Evolutionary conservation across 257 asterid species (phyloP).

Genomic region (Ilex asprella): DNA sequence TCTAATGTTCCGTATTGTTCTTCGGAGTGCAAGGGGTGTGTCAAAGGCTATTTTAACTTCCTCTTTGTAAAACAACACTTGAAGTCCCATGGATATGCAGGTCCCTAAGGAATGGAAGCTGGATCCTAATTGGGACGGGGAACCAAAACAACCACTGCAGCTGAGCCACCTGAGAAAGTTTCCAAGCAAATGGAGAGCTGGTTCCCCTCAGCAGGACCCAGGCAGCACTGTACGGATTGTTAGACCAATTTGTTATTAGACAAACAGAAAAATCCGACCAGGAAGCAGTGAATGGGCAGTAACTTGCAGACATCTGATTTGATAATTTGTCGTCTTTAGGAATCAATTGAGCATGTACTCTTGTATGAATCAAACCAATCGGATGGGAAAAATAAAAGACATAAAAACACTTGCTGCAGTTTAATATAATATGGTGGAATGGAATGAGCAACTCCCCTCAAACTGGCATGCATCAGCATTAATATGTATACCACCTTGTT

Average conservation of each 20-base stretch:
- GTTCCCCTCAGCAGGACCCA: slow-evolving; percentile 70
- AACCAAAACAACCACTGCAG: slow-evolving; percentile 49
- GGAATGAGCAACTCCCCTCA: too few relatives aligned
- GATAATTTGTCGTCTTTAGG: too few relatives aligned
- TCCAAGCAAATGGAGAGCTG: slow-evolving; percentile 91
- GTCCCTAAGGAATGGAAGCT: slow-evolving; percentile 95
- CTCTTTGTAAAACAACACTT: too few relatives aligned
- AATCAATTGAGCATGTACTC: too few relatives aligned
- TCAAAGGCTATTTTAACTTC: not conserved
- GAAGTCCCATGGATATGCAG: slow-evolving; percentile 30
- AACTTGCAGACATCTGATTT: slow-evolving; percentile 31
- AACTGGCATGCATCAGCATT: too few relatives aligned
- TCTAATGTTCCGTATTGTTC: too few relatives aligned
- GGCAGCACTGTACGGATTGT: slow-evolving; percentile 60
- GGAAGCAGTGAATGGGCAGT: slow-evolving; percentile 36
- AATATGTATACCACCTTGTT: too few relatives aligned
- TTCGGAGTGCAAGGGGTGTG: not conserved
- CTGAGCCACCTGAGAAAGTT: slow-evolving; percentile 51
- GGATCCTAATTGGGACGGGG: slow-evolving; percentile 83
- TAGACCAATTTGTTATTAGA: slow-evolving; percentile 69
- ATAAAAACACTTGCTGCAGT: too few relatives aligned
- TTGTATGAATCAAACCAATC: too few relatives aligned
- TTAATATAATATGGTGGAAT: too few relatives aligned
- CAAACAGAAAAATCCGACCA: slow-evolving; percentile 32
- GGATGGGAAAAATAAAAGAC: too few relatives aligned